Evolutionary conservation across 1,139 yeast species (phyloP).

Genomic region (Candida labiduridarum): DNA sequence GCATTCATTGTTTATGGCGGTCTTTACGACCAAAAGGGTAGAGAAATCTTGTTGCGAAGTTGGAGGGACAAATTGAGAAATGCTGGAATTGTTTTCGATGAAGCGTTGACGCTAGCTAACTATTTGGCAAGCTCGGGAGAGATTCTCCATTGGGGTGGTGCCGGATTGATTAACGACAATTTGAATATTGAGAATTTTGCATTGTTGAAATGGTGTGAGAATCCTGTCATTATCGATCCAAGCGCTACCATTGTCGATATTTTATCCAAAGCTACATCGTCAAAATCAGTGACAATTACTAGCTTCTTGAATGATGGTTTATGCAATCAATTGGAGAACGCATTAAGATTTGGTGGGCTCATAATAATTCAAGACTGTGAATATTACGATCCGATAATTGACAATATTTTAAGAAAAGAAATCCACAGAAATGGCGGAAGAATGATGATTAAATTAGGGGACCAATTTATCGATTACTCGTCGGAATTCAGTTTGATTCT

Average conservation of each 20-base stretch:
- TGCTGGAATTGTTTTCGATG: conserved; percentile 46
- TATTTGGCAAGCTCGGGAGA: conserved; percentile 43
- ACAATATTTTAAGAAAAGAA: conserved; percentile 63
- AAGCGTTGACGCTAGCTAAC: conserved; percentile 31
- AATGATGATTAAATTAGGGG: conserved; percentile 59
- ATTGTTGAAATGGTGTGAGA: conserved; percentile 43
- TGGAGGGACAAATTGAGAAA: conserved; percentile 47
- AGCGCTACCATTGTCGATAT: conserved; percentile 49
- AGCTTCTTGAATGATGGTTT: conserved; percentile 77
- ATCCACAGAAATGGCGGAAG: conserved; percentile 72
- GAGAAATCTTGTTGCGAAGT: conserved; percentile 36
- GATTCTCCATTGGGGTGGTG: conserved; percentile 51
- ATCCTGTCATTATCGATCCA: conserved; percentile 77
- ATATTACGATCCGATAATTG: conserved; percentile 71
- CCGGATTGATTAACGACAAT: conserved; percentile 59
- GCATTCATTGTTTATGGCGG: conserved; percentile 69
- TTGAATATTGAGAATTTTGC: conserved; percentile 70
- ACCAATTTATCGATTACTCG: conserved; percentile 66
- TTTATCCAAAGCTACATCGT: conserved; percentile 31
- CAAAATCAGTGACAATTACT: conserved; percentile 52
- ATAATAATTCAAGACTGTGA: conserved; percentile 80
- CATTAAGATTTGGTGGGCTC: conserved; percentile 80
- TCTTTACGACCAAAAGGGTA: conserved; percentile 51
- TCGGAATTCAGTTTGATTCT: conserved; percentile 63
- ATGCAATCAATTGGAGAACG: conserved; percentile 71